phyloP scores from a whole-genome alignment of 306 rosid genomes.

The Coriaria nepalensis region DNA sequence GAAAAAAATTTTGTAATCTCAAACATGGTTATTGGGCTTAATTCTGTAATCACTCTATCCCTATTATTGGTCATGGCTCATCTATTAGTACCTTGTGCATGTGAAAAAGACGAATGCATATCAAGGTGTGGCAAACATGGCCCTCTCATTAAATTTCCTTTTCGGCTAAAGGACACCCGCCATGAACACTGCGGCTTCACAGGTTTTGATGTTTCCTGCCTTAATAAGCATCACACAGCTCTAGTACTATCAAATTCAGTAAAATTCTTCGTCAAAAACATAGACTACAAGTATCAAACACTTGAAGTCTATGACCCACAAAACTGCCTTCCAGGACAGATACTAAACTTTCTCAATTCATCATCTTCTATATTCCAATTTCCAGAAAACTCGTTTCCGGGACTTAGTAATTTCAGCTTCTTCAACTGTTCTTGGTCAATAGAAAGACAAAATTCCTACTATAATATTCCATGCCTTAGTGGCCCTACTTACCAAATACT shows the following conservation, averaged over 20 bases:
- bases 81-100: neutral
- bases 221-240: neutral
- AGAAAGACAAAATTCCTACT: too few species aligned
- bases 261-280: neutral
- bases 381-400: rapidly evolving
- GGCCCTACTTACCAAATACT: conserved; percentile 21
- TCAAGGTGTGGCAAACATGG: neutral
- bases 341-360: conserved; percentile 1
- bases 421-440: too few species aligned
- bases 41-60: too few species aligned
- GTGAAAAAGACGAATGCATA: neutral
- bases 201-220: conserved; percentile 4
- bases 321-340: conserved; percentile 6
- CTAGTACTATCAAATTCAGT: neutral
- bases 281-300: conserved; percentile 1
- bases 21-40: too few species aligned
- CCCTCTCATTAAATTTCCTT: neutral
- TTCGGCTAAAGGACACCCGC: neutral
- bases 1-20: too few species aligned
- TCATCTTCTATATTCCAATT: conserved; percentile 15
- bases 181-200: neutral
- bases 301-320: too few species aligned
- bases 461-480: too few species aligned
- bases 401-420: too few species aligned
- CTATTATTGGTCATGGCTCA: neutral